phyloP scores from a whole-genome alignment of 257 asterid genomes.

The Solanum bukasovii region DNA sequence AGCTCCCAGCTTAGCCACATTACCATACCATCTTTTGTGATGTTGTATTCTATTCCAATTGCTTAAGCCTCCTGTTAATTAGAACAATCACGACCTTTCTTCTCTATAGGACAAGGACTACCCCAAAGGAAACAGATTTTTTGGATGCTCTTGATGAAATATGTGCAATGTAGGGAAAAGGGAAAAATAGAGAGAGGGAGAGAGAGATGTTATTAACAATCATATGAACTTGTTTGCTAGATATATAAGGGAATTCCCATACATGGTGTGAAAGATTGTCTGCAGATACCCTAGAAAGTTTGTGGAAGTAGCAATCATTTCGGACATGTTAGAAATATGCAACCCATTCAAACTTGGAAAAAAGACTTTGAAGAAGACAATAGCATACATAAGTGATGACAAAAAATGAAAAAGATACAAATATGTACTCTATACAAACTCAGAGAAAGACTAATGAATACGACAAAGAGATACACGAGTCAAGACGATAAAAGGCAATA shows the following conservation, averaged over 20 bases:
- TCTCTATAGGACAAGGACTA: neutral
- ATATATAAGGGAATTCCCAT: neutral
- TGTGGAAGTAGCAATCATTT: neutral
- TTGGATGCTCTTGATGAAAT: neutral
- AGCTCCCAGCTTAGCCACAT: neutral
- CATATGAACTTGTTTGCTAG: neutral
- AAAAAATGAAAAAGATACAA: neutral
- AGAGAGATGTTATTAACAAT: neutral
- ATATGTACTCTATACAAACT: neutral
- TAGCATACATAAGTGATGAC: neutral
- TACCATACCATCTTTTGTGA: neutral
- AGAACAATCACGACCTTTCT: neutral
- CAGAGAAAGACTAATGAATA: neutral
- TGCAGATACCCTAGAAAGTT: neutral
- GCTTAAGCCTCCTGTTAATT: neutral
- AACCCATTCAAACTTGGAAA: neutral
- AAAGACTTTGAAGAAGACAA: neutral
- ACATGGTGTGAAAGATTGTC: neutral
- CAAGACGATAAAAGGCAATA: neutral
- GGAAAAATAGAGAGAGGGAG: neutral
- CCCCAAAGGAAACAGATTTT: neutral
- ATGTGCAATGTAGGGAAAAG: neutral
- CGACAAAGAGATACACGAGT: neutral
- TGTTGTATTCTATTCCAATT: neutral
- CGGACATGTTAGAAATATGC: neutral